Evolutionary conservation across 2,329 filamentous ascomycete species (phyloP).

Genomic region (Teratosphaeria nubilosa): DNA sequence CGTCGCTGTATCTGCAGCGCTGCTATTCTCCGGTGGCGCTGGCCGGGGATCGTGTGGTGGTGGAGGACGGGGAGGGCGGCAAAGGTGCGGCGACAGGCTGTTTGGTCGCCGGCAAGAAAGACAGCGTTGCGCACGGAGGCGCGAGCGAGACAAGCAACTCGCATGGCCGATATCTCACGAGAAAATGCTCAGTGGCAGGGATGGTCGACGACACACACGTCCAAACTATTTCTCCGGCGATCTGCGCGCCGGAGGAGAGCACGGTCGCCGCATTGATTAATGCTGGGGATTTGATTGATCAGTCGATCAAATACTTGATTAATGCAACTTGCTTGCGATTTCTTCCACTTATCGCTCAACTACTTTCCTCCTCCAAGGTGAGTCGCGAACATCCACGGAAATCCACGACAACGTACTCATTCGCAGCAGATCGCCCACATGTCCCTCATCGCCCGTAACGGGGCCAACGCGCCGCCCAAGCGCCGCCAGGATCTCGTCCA

Average conservation of each 20-base stretch:
- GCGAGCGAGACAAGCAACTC: constrained; percentile 17
- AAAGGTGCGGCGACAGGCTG: constrained; percentile 14
- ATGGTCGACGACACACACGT: not conserved
- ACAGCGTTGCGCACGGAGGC: constrained; percentile 17
- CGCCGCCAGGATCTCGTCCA: constrained; percentile 17
- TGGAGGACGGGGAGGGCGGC: constrained; percentile 11
- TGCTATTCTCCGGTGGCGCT: constrained; percentile 20
- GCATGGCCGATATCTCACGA: constrained; percentile 9
- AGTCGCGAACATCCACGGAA: not conserved
- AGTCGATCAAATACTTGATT: not conserved
- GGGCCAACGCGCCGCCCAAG: constrained; percentile 23
- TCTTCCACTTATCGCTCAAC: not conserved
- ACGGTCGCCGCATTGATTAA: not conserved
- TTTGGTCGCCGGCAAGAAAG: constrained; percentile 9
- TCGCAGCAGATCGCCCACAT: constrained; percentile 7
- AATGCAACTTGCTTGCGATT: not conserved
- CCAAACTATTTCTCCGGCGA: not conserved
- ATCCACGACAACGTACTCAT: not conserved
- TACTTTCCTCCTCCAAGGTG: not conserved
- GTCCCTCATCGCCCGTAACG: constrained; percentile 25
- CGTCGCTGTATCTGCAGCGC: constrained; percentile 9
- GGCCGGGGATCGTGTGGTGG: constrained; percentile 9
- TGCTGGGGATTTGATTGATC: not conserved
- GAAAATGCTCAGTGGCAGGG: not conserved
- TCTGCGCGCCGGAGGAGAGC: not conserved